These are phyloP conservation scores for Citrus reticulata DNA, from an alignment of 345 rosid genomes.

Conservation along the genomic window DNA sequence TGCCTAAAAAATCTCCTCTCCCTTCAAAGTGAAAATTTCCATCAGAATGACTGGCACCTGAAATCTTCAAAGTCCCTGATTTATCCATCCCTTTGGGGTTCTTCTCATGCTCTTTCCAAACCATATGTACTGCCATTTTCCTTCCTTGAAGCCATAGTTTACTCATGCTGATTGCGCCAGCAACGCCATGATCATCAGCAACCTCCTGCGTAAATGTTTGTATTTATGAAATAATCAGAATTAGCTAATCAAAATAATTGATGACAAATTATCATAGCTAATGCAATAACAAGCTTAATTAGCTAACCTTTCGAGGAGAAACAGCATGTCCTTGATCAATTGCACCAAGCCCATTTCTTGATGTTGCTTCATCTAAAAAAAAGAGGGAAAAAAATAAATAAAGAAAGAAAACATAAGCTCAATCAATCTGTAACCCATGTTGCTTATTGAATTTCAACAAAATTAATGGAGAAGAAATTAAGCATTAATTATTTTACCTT, in stretches of 20 bases:
- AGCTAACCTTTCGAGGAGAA: constrained; percentile 13
- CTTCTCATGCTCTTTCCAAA: constrained; percentile 5
- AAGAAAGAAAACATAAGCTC: not conserved
- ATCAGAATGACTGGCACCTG: constrained; percentile 44
- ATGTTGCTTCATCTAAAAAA: not conserved
- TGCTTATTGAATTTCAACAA: not conserved
- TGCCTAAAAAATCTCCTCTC: constrained; percentile 9
- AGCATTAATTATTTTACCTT: constrained; percentile 22
- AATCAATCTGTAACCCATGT: not conserved
- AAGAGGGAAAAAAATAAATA: not conserved
- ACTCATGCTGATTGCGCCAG: not conserved
- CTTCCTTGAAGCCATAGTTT: constrained; percentile 27
- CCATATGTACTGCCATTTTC: constrained; percentile 28
- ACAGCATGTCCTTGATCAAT: not conserved
- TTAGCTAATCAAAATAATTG: not conserved
- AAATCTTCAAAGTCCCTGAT: constrained; percentile 18
- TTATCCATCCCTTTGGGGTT: not conserved
- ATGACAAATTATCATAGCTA: not conserved
- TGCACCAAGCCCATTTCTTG: not conserved
- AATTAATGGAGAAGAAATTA: not conserved
- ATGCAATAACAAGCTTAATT: not conserved
- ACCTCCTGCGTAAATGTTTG: constrained; percentile 21
- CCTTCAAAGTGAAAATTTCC: constrained; percentile 31
- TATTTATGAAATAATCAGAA: not conserved
- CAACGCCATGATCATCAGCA: constrained; percentile 13